Evolutionary conservation across 192 early-diverging fungal genomes (phyloP).

Genomic region (Coemansia sp.): DNA sequence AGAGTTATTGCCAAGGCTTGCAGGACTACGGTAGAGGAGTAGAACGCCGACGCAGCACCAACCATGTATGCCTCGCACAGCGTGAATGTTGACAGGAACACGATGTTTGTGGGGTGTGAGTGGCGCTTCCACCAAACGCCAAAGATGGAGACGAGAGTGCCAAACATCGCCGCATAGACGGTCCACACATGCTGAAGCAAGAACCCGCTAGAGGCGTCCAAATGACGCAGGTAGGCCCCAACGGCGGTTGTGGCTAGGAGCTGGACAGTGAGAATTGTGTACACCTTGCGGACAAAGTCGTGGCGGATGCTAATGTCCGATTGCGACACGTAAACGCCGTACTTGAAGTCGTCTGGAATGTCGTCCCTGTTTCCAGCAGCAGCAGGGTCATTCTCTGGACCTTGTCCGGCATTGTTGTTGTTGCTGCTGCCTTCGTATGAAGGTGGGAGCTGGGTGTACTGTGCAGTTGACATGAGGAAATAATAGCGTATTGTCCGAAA

Average conservation of each 20-base stretch:
- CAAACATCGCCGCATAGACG: constrained; percentile 57
- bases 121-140: constrained; percentile 60
- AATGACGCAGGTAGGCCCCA: constrained; percentile 61
- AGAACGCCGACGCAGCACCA: constrained; percentile 64
- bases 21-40: constrained; percentile 62
- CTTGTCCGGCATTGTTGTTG: not conserved
- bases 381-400: constrained; percentile 3
- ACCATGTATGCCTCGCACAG: constrained; percentile 56
- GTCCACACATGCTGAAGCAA: constrained; percentile 62
- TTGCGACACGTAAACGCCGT: constrained; percentile 51
- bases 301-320: constrained; percentile 53
- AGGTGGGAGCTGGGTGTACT: constrained; percentile 49
- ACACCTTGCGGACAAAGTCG: constrained; percentile 72
- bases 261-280: constrained; percentile 68
- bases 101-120: constrained; percentile 64
- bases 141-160: constrained; percentile 53
- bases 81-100: constrained; percentile 65
- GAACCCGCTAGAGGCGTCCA: constrained; percentile 52
- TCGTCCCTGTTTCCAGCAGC: constrained; percentile 19
- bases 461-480: constrained; percentile 34
- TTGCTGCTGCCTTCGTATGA: constrained; percentile 23
- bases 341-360: constrained; percentile 59
- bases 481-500: not conserved
- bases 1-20: constrained; percentile 76
- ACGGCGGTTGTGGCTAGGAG: constrained; percentile 59